Conservation (phyloP, 2,329 filamentous ascomycete species). For the Fusarium pilosicola region DNA sequence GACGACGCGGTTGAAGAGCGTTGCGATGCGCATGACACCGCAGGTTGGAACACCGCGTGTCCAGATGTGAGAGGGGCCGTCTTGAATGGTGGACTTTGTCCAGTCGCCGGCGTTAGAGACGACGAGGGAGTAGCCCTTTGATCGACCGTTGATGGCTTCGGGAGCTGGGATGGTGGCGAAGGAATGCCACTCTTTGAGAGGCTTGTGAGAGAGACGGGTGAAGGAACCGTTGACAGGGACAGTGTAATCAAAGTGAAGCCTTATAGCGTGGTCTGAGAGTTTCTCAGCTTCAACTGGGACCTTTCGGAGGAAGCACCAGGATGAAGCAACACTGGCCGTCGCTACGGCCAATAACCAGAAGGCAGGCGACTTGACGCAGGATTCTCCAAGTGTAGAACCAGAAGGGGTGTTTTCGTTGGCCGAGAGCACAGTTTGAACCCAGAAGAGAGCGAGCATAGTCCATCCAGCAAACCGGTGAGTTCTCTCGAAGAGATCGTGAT, state of each 20-base stretch:
- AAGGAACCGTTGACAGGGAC: slow-evolving; percentile 61
- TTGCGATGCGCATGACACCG: slow-evolving; percentile 74
- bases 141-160: slow-evolving; percentile 39
- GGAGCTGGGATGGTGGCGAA: slow-evolving; percentile 78
- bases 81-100: slow-evolving; percentile 72
- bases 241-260: slow-evolving; percentile 74
- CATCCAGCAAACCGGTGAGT: slow-evolving; percentile 78
- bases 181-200: slow-evolving; percentile 77
- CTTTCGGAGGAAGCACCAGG: slow-evolving; percentile 77
- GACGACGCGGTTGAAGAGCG: slow-evolving; percentile 72
- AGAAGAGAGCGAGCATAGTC: slow-evolving; percentile 73
- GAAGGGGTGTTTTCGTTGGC: slow-evolving; percentile 53
- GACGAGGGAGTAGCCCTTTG: slow-evolving; percentile 70
- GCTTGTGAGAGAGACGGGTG: slow-evolving; percentile 67
- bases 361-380: slow-evolving; percentile 52
- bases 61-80: slow-evolving; percentile 71
- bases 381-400: slow-evolving; percentile 48
- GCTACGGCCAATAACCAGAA: slow-evolving; percentile 76
- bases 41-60: slow-evolving; percentile 73
- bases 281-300: slow-evolving; percentile 73
- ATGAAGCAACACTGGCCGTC: slow-evolving; percentile 72
- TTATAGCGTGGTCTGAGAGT: slow-evolving; percentile 78
- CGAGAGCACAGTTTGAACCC: slow-evolving; percentile 68
- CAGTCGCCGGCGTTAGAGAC: slow-evolving; percentile 81
- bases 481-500: slow-evolving; percentile 76